phyloP scores from a whole-genome alignment of 345 rosid genomes.

The Pelargonium nanum region DNA sequence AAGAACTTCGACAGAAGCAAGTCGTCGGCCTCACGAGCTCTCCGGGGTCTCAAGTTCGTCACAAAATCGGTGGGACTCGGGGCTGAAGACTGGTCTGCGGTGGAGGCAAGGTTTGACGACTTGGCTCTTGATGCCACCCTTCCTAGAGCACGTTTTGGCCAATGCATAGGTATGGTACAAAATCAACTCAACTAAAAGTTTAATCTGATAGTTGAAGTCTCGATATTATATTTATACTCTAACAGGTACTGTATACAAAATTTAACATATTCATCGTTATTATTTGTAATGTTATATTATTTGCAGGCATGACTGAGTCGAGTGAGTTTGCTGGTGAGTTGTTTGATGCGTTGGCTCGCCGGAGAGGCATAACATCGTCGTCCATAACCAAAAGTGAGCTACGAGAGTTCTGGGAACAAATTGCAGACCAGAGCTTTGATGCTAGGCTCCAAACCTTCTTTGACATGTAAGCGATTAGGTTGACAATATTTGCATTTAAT shows the following conservation, averaged over 20 bases:
- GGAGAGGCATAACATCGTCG: slow-evolving; percentile 41
- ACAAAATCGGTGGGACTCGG: slow-evolving; percentile 25
- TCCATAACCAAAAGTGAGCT: slow-evolving; percentile 44
- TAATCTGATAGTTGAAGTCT: background rate
- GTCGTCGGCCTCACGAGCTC: slow-evolving; percentile 62
- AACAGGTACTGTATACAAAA: background rate
- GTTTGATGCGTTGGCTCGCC: slow-evolving; percentile 58
- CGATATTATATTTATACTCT: background rate
- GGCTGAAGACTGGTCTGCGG: slow-evolving; percentile 45
- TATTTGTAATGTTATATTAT: background rate
- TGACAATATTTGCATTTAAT: background rate
- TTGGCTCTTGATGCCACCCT: slow-evolving; percentile 42
- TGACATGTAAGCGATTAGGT: slow-evolving; percentile 43
- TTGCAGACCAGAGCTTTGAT: slow-evolving; percentile 60
- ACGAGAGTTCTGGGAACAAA: slow-evolving; percentile 63
- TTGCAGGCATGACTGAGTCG: slow-evolving; percentile 67
- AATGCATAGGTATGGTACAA: slow-evolving; percentile 51
- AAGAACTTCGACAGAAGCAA: slow-evolving; percentile 39
- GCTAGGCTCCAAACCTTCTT: slow-evolving; percentile 69
- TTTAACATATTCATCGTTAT: background rate
- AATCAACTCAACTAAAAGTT: background rate
- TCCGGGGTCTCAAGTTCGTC: slow-evolving; percentile 55
- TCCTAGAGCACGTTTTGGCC: slow-evolving; percentile 47
- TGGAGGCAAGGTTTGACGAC: slow-evolving; percentile 45
- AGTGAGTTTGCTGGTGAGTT: slow-evolving; percentile 52